These are phyloP conservation scores for Tympanopsis confertula DNA, from an alignment of 2,329 filamentous ascomycete species.

Conservation along the genomic window DNA sequence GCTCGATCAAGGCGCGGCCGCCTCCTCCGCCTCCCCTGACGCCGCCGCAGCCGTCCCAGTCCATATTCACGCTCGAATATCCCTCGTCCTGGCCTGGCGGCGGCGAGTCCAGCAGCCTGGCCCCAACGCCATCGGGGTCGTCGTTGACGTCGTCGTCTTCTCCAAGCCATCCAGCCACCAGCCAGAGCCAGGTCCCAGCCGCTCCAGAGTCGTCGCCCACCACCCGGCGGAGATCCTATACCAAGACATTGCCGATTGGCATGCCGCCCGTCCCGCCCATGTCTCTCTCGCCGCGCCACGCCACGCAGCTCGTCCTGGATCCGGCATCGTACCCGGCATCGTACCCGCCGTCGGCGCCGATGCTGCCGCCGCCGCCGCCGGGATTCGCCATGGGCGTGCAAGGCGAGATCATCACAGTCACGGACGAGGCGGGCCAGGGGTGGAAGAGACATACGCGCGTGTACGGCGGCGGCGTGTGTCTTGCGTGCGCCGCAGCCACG, in stretches of 20 bases:
- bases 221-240: conserved; percentile 9
- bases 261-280: conserved; percentile 7
- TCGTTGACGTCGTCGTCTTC: conserved; percentile 12
- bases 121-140: conserved; percentile 36
- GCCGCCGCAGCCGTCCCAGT: conserved; percentile 29
- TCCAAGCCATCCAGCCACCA: too few relatives aligned
- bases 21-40: conserved; percentile 36
- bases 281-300: conserved; percentile 8
- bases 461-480: conserved; percentile 44
- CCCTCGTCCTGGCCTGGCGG: conserved; percentile 18
- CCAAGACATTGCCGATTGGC: conserved; percentile 9
- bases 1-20: conserved; percentile 23
- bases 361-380: conserved; percentile 5
- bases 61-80: conserved; percentile 28
- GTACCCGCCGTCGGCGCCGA: conserved; percentile 31
- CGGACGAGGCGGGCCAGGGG: conserved; percentile 32
- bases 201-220: conserved; percentile 4
- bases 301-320: conserved; percentile 9
- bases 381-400: conserved; percentile 25
- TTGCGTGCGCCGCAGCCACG: conserved; percentile 38
- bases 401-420: conserved; percentile 36
- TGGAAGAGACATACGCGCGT: conserved; percentile 49
- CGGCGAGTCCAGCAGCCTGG: conserved; percentile 28
- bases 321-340: conserved; percentile 31
- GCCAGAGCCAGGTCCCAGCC: too few relatives aligned